Percentiles rank a stretch among this genome's conserved stretches.
phyloP scores from a whole-genome alignment of 331 rosid genomes.

The Phaseolus coccineus region DNA sequence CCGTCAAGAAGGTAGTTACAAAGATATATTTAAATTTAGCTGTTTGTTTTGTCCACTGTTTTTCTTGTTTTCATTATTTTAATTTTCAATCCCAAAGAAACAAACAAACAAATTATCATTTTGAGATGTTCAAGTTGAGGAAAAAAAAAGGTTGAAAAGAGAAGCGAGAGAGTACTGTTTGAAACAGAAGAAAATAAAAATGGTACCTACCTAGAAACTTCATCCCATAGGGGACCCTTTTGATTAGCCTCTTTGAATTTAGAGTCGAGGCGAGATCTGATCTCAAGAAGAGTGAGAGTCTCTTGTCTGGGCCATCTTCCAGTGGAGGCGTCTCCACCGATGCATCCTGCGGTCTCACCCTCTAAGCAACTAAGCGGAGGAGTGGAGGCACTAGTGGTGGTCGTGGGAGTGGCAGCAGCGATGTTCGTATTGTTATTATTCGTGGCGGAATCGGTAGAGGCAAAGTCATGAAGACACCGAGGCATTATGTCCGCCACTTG shows the following conservation, averaged over 20 bases:
- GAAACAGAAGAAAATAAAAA: not conserved
- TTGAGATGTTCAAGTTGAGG: not conserved
- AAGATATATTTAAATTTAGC: not conserved
- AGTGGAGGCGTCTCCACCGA: conserved; percentile 66
- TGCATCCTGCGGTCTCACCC: conserved; percentile 56
- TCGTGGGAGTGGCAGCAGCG: conserved; percentile 46
- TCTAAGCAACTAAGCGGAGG: conserved; percentile 69
- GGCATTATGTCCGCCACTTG: conserved; percentile 60
- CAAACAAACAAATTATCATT: conserved; percentile 17
- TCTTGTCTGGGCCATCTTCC: conserved; percentile 98
- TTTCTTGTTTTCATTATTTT: not conserved
- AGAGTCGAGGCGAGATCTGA: conserved; percentile 94
- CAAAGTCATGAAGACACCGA: conserved; percentile 61
- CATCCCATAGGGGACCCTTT: conserved; percentile 98
- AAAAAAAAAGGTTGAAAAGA: not conserved
- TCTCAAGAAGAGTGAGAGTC: conserved; percentile 94
- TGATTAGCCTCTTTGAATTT: conserved; percentile 97
- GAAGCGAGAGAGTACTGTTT: not conserved
- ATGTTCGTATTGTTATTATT: conserved; percentile 16
- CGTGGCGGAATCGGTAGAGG: conserved; percentile 42
- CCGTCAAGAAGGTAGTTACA: not conserved
- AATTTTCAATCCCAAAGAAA: not conserved
- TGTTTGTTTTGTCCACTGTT: not conserved
- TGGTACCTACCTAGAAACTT: conserved; percentile 96
- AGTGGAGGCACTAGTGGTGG: conserved; percentile 60